Conservation (phyloP, 495 filamentous ascomycete species). For the Pseudotulostoma volvatum region DNA sequence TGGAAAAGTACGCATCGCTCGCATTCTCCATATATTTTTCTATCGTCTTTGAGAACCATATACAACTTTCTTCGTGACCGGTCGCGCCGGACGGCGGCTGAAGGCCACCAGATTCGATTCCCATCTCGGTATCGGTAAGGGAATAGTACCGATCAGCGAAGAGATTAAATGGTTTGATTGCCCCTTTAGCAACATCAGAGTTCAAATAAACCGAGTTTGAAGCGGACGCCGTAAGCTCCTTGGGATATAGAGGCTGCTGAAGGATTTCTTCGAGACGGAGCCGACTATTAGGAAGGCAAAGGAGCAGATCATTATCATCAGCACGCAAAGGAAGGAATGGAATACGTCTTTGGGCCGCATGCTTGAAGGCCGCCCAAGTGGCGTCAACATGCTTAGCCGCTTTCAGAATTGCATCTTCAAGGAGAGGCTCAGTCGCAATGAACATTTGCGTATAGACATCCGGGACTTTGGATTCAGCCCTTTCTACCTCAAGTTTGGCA, state of each 20-base stretch:
- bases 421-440: slow-evolving; percentile 7
- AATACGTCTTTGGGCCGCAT: slow-evolving; percentile 12
- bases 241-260: too few relatives aligned
- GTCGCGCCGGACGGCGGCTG: background rate
- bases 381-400: slow-evolving; percentile 12
- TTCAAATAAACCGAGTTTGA: too few relatives aligned
- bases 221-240: too few relatives aligned
- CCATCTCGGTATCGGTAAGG: slow-evolving; percentile 14
- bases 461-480: background rate
- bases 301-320: slow-evolving; percentile 8
- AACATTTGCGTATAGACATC: slow-evolving; percentile 10
- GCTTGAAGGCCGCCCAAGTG: slow-evolving; percentile 21
- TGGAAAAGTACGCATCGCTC: slow-evolving; percentile 23
- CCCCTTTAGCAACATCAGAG: slow-evolving; percentile 2
- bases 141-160: slow-evolving; percentile 14
- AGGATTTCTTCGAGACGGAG: slow-evolving; percentile 18
- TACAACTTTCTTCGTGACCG: slow-evolving; percentile 12
- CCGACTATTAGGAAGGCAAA: slow-evolving; percentile 32
- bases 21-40: slow-evolving; percentile 15
- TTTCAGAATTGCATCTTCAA: slow-evolving; percentile 12
- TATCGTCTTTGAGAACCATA: slow-evolving; percentile 21
- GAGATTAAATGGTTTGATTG: slow-evolving; percentile 5
- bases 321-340: slow-evolving; percentile 23
- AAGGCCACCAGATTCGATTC: slow-evolving; percentile 5
- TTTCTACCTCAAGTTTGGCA: slow-evolving; percentile 34